A percentile compares a stretch with the other conserved stretches of the same genome.
Conservation (phyloP, 116 monocot species). For the Cymodocea nodosa region DNA sequence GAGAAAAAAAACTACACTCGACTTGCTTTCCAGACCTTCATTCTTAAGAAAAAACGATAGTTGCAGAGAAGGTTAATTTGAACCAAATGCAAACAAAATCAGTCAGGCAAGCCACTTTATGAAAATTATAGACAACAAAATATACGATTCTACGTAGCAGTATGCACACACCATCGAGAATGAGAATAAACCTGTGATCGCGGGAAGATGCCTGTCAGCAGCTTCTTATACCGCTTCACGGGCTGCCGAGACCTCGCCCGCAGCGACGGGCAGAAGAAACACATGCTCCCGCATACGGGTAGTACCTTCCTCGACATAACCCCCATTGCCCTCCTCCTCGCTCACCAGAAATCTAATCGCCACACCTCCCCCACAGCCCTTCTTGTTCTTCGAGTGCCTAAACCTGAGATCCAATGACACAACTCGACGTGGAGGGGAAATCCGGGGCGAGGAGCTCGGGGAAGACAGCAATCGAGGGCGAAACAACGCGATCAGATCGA, state of each 20-base stretch:
- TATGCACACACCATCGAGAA: too few species aligned
- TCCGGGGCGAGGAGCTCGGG: too few species aligned
- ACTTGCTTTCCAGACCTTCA: too few species aligned
- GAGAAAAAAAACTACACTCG: too few species aligned
- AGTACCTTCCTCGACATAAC: slow-evolving; percentile 31
- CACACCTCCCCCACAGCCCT: too few species aligned
- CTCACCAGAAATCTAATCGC: too few species aligned
- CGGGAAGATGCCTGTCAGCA: slow-evolving; percentile 23
- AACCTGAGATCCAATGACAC: too few species aligned
- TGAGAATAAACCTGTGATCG: slow-evolving; percentile 10
- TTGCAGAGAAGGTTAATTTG: background rate
- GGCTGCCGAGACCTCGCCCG: slow-evolving; percentile 45
- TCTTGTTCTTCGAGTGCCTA: too few species aligned
- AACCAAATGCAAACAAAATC: background rate
- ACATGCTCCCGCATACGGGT: slow-evolving; percentile 29
- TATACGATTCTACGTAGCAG: background rate
- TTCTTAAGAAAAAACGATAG: background rate
- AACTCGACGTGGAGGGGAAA: too few species aligned
- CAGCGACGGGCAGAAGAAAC: slow-evolving; percentile 36
- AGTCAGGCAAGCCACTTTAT: background rate
- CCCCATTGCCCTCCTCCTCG: slow-evolving; percentile 15
- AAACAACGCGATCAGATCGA: too few species aligned
- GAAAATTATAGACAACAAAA: background rate
- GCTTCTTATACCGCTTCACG: slow-evolving; percentile 43
- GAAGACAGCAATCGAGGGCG: too few species aligned